phyloP scores from a whole-genome alignment of 768 basidiomycete species.

The Lactarius sp. region DNA sequence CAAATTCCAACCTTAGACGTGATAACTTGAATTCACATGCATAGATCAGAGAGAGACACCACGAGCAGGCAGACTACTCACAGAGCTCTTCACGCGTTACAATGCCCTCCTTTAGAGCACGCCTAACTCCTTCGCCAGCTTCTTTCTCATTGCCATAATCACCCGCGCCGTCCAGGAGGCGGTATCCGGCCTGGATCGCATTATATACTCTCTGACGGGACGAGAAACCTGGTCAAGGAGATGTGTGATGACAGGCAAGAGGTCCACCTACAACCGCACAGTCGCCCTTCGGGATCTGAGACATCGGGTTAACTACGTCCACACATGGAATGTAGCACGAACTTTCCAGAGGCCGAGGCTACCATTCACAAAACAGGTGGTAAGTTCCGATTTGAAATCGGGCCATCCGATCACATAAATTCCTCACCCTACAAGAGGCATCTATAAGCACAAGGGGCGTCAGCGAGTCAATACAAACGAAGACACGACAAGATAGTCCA shows the following conservation, averaged over 20 bases:
- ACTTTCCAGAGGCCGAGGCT: conserved; percentile 75
- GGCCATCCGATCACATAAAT: neutral
- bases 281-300: conserved; percentile 50
- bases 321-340: conserved; percentile 16
- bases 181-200: conserved; percentile 82
- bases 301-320: neutral
- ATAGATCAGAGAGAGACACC: neutral
- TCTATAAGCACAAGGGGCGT: conserved; percentile 36
- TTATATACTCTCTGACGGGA: conserved; percentile 64
- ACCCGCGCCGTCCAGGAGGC: conserved; percentile 80
- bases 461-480: conserved; percentile 6
- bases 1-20: conserved; percentile 61
- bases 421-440: conserved; percentile 66
- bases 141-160: conserved; percentile 91
- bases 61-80: conserved; percentile 36
- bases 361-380: neutral
- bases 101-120: conserved; percentile 74
- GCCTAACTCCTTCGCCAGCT: conserved; percentile 70
- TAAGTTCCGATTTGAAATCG: conserved; percentile 14
- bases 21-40: conserved; percentile 47
- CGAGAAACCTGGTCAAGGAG: neutral
- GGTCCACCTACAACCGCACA: conserved; percentile 49
- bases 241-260: neutral
- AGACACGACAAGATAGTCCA: conserved; percentile 11
- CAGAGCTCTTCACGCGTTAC: conserved; percentile 87